Conservation (phyloP, 2,329 filamentous ascomycete genomes). For the Onygenales sp. region DNA sequence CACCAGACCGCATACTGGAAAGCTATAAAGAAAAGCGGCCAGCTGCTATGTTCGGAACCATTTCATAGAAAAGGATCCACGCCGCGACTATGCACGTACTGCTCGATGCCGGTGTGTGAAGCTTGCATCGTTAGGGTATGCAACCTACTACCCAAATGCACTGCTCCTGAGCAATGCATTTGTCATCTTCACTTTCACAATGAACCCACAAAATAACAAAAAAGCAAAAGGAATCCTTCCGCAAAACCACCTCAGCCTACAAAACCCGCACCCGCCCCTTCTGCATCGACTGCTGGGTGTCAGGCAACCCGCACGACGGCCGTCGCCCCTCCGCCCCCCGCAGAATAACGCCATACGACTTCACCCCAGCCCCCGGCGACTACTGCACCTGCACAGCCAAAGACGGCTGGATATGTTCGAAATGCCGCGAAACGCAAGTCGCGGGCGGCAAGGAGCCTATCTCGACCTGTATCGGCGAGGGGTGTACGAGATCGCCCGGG, state of each 20-base stretch:
- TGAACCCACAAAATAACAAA: no score
- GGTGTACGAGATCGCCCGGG: slow-evolving; percentile 13
- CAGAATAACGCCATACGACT: slow-evolving; percentile 7
- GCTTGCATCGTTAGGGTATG: slow-evolving; percentile 19
- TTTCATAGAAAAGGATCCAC: slow-evolving; percentile 17
- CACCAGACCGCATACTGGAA: slow-evolving; percentile 22
- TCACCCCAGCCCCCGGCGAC: slow-evolving; percentile 10
- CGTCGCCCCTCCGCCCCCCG: slow-evolving; percentile 12
- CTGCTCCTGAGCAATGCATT: no score
- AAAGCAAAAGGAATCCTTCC: slow-evolving; percentile 16
- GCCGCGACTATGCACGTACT: slow-evolving; percentile 17
- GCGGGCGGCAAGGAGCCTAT: slow-evolving; percentile 11
- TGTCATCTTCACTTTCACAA: no score
- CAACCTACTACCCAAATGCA: background rate
- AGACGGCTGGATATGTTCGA: slow-evolving; percentile 20
- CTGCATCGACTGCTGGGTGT: slow-evolving; percentile 20
- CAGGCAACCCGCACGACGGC: slow-evolving; percentile 15
- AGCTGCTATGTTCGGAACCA: slow-evolving; percentile 17
- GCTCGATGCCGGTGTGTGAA: slow-evolving; percentile 21
- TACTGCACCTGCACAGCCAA: slow-evolving; percentile 19
- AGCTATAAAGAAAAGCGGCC: slow-evolving; percentile 16
- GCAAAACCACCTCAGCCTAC: slow-evolving; percentile 18
- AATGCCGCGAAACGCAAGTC: slow-evolving; percentile 20
- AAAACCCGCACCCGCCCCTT: slow-evolving; percentile 20
- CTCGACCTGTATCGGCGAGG: slow-evolving; percentile 17